Conservation (phyloP, 352 stramenopile genomes). For the Pythium aquatile region DNA sequence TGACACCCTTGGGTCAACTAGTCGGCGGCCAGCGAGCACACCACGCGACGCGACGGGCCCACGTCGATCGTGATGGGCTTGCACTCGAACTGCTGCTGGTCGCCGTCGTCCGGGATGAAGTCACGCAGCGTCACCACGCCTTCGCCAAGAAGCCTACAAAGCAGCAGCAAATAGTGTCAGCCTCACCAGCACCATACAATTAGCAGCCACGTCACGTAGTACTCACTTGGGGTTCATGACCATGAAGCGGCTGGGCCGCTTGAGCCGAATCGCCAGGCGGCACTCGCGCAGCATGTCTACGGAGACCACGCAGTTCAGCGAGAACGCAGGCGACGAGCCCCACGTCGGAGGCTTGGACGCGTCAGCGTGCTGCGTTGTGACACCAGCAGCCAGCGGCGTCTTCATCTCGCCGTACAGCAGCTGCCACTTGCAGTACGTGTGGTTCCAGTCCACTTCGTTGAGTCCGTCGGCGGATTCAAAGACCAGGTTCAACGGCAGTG, state of each 20-base stretch:
- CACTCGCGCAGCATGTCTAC: constrained; percentile 26
- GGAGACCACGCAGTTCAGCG: constrained; percentile 11
- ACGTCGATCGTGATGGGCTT: constrained; percentile 16
- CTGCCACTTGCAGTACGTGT: constrained; percentile 28
- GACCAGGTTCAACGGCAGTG: constrained; percentile 9
- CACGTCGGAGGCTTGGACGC: constrained; percentile 8
- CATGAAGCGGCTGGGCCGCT: constrained; percentile 19
- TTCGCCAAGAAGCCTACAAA: constrained; percentile 19
- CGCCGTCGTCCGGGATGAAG: constrained; percentile 12
- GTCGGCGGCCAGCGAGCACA: constrained; percentile 4
- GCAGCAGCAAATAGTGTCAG: background rate
- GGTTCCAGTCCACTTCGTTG: constrained; percentile 22
- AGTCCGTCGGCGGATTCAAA: constrained; percentile 9
- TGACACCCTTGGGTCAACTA: background rate
- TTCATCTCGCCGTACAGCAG: constrained; percentile 14
- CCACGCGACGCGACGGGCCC: background rate
- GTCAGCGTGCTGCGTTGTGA: constrained; percentile 11
- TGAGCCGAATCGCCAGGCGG: constrained; percentile 14
- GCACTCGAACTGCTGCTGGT: constrained; percentile 22
- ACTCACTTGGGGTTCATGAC: constrained; percentile 23
- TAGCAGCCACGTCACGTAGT: background rate
- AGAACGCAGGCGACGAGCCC: constrained; percentile 10
- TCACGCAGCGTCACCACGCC: constrained; percentile 18
- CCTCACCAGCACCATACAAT: background rate
- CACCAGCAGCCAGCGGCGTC: constrained; percentile 8